Evolutionary conservation across 2,329 filamentous ascomycete genomes (phyloP), one percentile per base, ranked within the genome.

Genomic region (Xenoacremonium recifei): DNA sequence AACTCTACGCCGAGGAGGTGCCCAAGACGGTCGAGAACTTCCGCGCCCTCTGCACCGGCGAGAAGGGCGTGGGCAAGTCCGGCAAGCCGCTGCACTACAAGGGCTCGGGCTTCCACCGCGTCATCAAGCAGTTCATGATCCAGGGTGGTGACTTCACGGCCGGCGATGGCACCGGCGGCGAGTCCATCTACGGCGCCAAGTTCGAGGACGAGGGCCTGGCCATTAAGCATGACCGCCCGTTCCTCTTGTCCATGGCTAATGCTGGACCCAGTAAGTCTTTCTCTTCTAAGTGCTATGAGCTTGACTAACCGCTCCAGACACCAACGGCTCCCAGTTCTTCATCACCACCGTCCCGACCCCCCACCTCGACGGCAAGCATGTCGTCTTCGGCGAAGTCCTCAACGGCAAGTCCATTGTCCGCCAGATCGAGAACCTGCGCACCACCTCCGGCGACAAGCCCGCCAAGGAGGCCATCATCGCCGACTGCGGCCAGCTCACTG

Each of bases 121-220:
- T 99, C 51, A 99, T 99, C 74, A 96, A 96, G 77, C 81, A 88
- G 60, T 99, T 99, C 71, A 97, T 99, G 92, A 93, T 96, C 61
- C 66, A 69, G 73, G 91, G 93, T 62, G 92, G 93, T 69, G 93
- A 97, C 68, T 99, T 99, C 67, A 99, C 92, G 36, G 84, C 82
- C 41, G 89, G 89, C 64, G 92, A 97, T 64, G 93, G 92, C 53
- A 97, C 92, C 19, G 92, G 92, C 51, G 92, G 92, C 61, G 93
- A 97, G 73, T 93, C 87, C 51, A 97, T 99, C 68, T 99, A 97
- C 64, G 92, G 92, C 61, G 87, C 87, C 66, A 97, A 96, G 73
- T 99, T 99, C 59, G 87, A 89, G 58, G 92, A 99, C 59, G 92
- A 99, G 78, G 95, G 95, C 67, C 97, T 99, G 62, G 79, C 88